Evolutionary conservation across 208 protist genomes (phyloP).

Genomic region (Entamoeba histolytica): DNA sequence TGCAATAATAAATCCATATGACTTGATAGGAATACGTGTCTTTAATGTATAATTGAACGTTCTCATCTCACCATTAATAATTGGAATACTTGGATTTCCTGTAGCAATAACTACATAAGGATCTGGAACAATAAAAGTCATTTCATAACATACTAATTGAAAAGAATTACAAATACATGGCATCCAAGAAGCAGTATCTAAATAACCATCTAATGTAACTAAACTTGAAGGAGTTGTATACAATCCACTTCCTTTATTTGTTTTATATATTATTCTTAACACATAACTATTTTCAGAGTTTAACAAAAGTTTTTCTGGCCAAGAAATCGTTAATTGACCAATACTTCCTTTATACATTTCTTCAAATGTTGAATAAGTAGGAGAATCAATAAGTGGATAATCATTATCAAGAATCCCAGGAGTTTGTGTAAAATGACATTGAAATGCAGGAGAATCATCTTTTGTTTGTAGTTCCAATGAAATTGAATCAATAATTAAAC

Average conservation of each 20-base stretch:
- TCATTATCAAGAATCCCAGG: background rate
- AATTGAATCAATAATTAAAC: background rate
- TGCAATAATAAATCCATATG: background rate
- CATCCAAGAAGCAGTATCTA: background rate
- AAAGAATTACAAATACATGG: background rate
- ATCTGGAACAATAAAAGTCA: background rate
- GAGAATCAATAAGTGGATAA: background rate
- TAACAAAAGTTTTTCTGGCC: background rate
- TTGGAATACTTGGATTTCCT: background rate
- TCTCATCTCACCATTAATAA: background rate
- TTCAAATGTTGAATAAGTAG: background rate
- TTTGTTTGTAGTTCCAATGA: background rate
- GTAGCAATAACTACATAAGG: background rate
- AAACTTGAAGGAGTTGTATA: background rate
- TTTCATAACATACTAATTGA: background rate
- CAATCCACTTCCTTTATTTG: background rate
- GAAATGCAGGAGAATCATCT: background rate
- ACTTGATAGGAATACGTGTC: background rate
- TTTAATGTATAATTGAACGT: background rate
- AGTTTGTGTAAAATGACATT: background rate
- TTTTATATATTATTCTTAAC: background rate
- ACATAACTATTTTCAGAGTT: background rate
- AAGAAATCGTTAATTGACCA: background rate
- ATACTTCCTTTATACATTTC: background rate
- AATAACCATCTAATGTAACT: background rate